A percentile compares a stretch with the other conserved stretches of the same genome.
Conservation (phyloP, 164 flowering plant species). For the Stephania japonica region DNA sequence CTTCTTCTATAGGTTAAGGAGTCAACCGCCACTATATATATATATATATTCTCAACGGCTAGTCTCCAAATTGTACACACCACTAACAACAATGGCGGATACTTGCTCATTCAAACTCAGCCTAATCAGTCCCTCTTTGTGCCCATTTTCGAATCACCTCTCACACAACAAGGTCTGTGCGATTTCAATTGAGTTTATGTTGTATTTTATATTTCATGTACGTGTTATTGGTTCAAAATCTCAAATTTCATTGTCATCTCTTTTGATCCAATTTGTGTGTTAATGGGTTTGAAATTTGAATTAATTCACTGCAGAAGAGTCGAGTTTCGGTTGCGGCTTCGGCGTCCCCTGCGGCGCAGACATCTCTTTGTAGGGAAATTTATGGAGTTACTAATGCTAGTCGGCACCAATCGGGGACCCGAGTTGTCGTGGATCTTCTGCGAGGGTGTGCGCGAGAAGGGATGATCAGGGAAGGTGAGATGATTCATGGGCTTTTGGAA, state of each 20-base stretch:
- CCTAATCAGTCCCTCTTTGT: neutral
- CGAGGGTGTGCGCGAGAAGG: constrained; percentile 29
- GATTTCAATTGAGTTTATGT: no score
- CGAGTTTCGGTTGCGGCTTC: constrained; percentile 8
- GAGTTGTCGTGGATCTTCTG: constrained; percentile 30
- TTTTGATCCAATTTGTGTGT: neutral
- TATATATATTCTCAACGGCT: no score
- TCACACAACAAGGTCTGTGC: neutral
- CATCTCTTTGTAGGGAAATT: constrained; percentile 7
- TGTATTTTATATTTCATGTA: no score
- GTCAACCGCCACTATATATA: no score
- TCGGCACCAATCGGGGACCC: constrained; percentile 14
- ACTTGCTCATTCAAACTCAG: neutral
- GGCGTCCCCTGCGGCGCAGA: constrained; percentile 11
- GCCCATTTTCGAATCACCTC: neutral
- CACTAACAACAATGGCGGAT: neutral
- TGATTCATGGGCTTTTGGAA: constrained; percentile 37
- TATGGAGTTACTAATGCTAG: constrained; percentile 4
- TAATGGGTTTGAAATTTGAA: neutral
- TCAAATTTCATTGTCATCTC: neutral
- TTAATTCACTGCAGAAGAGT: constrained; percentile 12
- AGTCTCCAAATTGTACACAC: no score
- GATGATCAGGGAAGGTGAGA: constrained; percentile 29
- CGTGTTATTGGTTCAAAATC: no score
- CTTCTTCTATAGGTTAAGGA: no score